phyloP scores from a whole-genome alignment of 169 alveolate species.

The Hepatocystis sp. region DNA sequence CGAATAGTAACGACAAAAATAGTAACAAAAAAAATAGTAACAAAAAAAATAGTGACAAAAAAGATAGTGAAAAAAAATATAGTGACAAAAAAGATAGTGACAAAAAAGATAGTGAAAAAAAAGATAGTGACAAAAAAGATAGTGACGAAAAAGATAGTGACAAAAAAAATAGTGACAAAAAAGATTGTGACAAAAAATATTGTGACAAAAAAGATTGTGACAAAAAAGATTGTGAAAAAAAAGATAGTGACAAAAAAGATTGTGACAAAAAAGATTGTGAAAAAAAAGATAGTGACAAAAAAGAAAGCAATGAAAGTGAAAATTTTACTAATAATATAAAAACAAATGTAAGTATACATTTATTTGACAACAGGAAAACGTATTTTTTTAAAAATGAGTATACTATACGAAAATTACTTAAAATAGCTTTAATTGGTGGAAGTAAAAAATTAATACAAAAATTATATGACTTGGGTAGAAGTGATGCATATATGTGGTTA shows the following conservation, averaged over 20 bases:
- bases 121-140: too few relatives aligned
- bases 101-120: too few relatives aligned
- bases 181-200: too few relatives aligned
- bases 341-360: constrained; percentile 18
- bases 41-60: too few relatives aligned
- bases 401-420: constrained; percentile 57
- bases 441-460: constrained; percentile 23
- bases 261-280: not conserved
- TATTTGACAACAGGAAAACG: constrained; percentile 35
- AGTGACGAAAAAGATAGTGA: not conserved
- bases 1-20: too few relatives aligned
- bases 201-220: not conserved
- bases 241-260: not conserved
- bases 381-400: constrained; percentile 48
- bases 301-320: not conserved
- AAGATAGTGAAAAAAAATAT: too few relatives aligned
- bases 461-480: constrained; percentile 61
- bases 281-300: not conserved
- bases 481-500: constrained; percentile 67
- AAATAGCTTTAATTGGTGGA: constrained; percentile 47
- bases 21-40: too few relatives aligned
- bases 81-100: too few relatives aligned
- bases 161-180: not conserved
- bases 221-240: not conserved
- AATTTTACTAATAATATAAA: constrained; percentile 41